phyloP scores from a whole-genome alignment of 495 filamentous ascomycete genomes.

The Monascus purpureus region DNA sequence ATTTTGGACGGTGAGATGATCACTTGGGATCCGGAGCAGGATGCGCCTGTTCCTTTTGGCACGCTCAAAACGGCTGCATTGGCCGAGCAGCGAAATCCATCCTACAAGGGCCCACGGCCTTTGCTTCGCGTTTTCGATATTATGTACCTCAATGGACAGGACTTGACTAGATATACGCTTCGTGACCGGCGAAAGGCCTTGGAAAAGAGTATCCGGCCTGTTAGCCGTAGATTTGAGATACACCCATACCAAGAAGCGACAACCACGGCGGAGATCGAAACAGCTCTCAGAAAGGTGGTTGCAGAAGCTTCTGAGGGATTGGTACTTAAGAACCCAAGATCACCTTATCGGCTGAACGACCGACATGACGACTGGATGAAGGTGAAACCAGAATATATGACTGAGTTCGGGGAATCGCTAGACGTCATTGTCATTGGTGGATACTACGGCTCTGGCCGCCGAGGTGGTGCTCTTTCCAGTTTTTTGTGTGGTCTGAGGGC shows the following conservation, averaged over 20 bases:
- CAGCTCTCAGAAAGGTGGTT: constrained; percentile 64
- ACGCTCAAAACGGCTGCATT: constrained; percentile 87
- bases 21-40: constrained; percentile 84
- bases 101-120: constrained; percentile 58
- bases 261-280: constrained; percentile 58
- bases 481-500: constrained; percentile 80
- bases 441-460: constrained; percentile 77
- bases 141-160: constrained; percentile 68
- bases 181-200: constrained; percentile 70
- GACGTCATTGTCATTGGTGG: constrained; percentile 84
- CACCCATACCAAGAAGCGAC: constrained; percentile 58
- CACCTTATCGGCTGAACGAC: constrained; percentile 73
- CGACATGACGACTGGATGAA: constrained; percentile 98
- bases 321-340: constrained; percentile 86
- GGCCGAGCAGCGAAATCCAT: constrained; percentile 66
- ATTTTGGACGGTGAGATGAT: constrained; percentile 98
- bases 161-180: constrained; percentile 69
- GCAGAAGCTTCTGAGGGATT: constrained; percentile 82
- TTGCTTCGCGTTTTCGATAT: constrained; percentile 83
- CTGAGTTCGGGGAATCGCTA: constrained; percentile 84
- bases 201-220: constrained; percentile 45
- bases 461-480: constrained; percentile 70
- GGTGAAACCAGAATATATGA: constrained; percentile 98
- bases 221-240: constrained; percentile 68
- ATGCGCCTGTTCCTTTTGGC: constrained; percentile 78